phyloP scores from a whole-genome alignment of 2,329 filamentous ascomycete species.

The Sporothrix brunneoviolacea region DNA sequence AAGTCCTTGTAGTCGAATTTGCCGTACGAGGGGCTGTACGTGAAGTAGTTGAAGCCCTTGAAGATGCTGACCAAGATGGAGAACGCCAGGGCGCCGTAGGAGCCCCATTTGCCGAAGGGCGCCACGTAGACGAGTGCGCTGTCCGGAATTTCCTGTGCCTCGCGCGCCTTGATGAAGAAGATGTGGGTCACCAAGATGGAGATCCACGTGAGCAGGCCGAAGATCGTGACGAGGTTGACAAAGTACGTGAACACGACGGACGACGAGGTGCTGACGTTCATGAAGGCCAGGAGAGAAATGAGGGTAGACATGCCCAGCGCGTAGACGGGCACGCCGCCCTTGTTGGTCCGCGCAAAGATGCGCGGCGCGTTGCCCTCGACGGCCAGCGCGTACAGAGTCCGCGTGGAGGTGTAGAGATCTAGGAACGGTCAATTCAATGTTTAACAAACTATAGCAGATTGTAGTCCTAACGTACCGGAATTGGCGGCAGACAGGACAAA shows the following conservation, averaged over 20 bases:
- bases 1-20: conserved; percentile 32
- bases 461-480: too few species aligned
- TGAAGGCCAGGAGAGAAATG: conserved; percentile 59
- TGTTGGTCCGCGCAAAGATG: conserved; percentile 53
- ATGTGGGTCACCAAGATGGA: conserved; percentile 64
- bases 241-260: conserved; percentile 64
- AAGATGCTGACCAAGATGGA: not conserved
- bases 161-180: too few species aligned
- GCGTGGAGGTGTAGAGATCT: conserved; percentile 68
- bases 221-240: conserved; percentile 39
- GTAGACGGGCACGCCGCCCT: conserved; percentile 54
- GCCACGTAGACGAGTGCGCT: too few species aligned
- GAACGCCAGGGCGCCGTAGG: not conserved
- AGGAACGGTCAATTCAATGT: too few species aligned
- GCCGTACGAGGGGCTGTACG: not conserved
- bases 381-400: conserved; percentile 61
- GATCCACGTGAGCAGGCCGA: conserved; percentile 49
- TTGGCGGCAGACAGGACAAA: conserved; percentile 74
- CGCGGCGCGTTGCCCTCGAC: conserved; percentile 56
- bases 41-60: not conserved
- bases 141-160: too few species aligned
- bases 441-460: too few species aligned
- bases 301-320: conserved; percentile 51
- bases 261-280: conserved; percentile 56
- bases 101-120: not conserved